These are phyloP conservation scores for Tephrocybe sp. DNA, from an alignment of 768 basidiomycete genomes.

Conservation along the genomic window DNA sequence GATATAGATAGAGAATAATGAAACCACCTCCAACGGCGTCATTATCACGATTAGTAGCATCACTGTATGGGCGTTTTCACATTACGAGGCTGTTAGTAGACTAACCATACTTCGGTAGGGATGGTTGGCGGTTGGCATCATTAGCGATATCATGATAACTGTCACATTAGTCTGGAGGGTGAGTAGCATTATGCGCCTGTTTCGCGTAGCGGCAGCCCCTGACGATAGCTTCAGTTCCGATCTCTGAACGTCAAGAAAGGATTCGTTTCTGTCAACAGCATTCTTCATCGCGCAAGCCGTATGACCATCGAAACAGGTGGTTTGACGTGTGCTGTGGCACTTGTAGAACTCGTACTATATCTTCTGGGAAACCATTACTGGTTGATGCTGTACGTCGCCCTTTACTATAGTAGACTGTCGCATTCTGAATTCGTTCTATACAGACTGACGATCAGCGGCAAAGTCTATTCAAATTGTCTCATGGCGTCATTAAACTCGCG, in stretches of 20 bases:
- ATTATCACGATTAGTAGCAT: background rate
- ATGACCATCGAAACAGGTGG: background rate
- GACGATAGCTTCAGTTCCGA: background rate
- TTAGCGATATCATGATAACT: background rate
- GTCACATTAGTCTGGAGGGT: background rate
- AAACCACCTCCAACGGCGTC: background rate
- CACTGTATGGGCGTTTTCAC: background rate
- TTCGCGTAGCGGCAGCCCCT: too few relatives aligned
- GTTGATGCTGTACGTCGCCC: background rate
- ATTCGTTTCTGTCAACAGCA: background rate
- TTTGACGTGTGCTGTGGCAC: background rate
- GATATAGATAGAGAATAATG: background rate
- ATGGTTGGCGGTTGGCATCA: background rate
- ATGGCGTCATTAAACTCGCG: constrained; percentile 1
- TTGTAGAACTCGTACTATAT: background rate
- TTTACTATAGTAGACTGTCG: too few relatives aligned
- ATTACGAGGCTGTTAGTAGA: background rate
- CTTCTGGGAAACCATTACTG: background rate
- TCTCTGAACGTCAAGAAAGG: background rate
- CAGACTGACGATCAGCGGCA: constrained; percentile 5
- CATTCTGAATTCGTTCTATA: too few relatives aligned
- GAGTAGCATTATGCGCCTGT: background rate
- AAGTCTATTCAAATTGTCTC: constrained; percentile 7
- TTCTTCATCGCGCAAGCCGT: background rate
- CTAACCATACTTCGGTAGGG: background rate